A percentile compares a stretch with the other conserved stretches of the same genome.
phyloP scores from a whole-genome alignment of 768 basidiomycete species.

The Tephrocybe sp. region DNA sequence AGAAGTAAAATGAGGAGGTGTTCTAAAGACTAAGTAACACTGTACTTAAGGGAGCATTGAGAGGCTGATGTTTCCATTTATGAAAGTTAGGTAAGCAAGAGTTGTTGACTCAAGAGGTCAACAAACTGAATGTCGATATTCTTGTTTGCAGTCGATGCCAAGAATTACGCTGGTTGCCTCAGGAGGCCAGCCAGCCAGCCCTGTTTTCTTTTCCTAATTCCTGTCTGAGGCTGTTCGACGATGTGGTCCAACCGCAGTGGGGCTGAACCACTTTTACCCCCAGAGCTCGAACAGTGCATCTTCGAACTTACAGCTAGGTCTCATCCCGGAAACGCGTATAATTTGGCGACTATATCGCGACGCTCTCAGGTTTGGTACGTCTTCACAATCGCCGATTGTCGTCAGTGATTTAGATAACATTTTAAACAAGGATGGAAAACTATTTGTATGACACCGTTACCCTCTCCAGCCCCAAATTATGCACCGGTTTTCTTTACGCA shows the following conservation, averaged over 20 bases:
- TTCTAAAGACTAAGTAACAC: no score
- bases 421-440: conserved; percentile 21
- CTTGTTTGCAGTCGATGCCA: no score
- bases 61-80: no score
- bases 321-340: conserved; percentile 16
- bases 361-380: conserved; percentile 23
- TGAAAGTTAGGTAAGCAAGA: conserved; percentile 12
- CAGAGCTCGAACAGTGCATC: conserved; percentile 25
- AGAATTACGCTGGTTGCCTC: background rate
- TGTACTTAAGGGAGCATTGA: no score
- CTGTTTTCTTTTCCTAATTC: background rate
- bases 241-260: background rate
- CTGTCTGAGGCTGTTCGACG: background rate
- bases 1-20: no score
- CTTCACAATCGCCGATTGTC: background rate
- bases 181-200: background rate
- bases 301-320: conserved; percentile 23
- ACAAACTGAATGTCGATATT: no score
- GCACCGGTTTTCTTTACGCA: conserved; percentile 18
- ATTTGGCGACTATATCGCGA: conserved; percentile 21
- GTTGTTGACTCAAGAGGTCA: no score
- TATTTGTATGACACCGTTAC: conserved; percentile 24
- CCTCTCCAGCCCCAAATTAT: conserved; percentile 15
- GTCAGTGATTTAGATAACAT: background rate
- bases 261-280: conserved; percentile 17